Conservation (phyloP, 441 rosid species). For the Isatis lusitanica region DNA sequence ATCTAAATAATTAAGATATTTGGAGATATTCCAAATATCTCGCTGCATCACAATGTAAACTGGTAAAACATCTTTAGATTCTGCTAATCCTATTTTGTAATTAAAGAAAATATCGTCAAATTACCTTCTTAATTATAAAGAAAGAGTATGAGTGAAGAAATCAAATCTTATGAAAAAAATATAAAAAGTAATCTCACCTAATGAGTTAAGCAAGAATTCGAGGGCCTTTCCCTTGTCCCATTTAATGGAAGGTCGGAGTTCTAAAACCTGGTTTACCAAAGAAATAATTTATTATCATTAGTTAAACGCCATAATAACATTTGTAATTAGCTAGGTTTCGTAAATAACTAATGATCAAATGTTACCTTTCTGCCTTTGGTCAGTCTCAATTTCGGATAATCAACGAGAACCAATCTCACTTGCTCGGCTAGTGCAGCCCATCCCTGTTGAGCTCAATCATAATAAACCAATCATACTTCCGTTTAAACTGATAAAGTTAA, state of each 20-base stretch:
- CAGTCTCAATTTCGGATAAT: slow-evolving; percentile 57
- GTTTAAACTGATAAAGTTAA: not conserved
- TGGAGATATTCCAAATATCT: too few relatives aligned
- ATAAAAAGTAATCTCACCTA: slow-evolving; percentile 34
- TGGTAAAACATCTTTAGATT: slow-evolving; percentile 48
- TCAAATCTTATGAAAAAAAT: not conserved
- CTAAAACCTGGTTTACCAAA: slow-evolving; percentile 46
- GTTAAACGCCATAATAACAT: not conserved
- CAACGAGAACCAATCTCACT: slow-evolving; percentile 50
- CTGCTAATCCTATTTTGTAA: slow-evolving; percentile 40
- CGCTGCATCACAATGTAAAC: slow-evolving; percentile 62
- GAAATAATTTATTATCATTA: not conserved
- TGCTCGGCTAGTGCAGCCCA: slow-evolving; percentile 58
- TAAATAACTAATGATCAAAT: not conserved
- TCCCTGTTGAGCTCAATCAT: slow-evolving; percentile 29
- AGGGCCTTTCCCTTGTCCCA: slow-evolving; percentile 79
- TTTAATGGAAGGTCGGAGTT: slow-evolving; percentile 66
- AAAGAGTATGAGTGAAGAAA: not conserved
- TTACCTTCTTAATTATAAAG: too few relatives aligned
- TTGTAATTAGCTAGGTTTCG: not conserved
- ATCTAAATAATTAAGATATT: too few relatives aligned
- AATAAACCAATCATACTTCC: not conserved
- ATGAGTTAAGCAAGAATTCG: slow-evolving; percentile 53
- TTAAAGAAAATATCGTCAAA: not conserved
- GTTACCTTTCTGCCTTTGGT: slow-evolving; percentile 64